These are phyloP conservation scores for Tirmania nivea DNA, from an alignment of 495 filamentous ascomycete genomes.

Conservation along the genomic window DNA sequence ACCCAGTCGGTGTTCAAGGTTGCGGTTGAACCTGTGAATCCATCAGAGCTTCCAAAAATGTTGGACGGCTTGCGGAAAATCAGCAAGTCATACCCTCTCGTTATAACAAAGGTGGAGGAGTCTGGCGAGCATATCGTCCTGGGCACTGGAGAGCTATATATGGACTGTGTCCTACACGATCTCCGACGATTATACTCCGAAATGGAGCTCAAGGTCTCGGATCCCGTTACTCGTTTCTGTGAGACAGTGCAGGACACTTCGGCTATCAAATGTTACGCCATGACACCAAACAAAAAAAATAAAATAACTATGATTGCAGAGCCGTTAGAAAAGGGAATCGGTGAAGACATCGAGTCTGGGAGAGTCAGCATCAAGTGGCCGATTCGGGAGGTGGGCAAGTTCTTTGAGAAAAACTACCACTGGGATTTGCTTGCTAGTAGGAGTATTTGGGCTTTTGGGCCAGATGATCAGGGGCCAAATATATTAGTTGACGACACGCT, in stretches of 20 bases:
- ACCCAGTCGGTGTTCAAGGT: slow-evolving; percentile 97
- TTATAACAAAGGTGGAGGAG: slow-evolving; percentile 93
- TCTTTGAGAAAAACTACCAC: slow-evolving; percentile 92
- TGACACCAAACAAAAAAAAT: slow-evolving; percentile 97
- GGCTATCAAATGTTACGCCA: slow-evolving; percentile 90
- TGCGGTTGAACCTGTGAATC: slow-evolving; percentile 93
- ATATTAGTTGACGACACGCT: slow-evolving; percentile 93
- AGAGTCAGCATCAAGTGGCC: slow-evolving; percentile 82
- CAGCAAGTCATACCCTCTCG: slow-evolving; percentile 89
- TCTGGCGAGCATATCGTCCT: slow-evolving; percentile 93
- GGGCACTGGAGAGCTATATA: slow-evolving; percentile 90
- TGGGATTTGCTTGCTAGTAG: slow-evolving; percentile 87
- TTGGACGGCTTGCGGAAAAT: slow-evolving; percentile 87
- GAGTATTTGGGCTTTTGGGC: slow-evolving; percentile 97
- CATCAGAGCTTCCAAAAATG: slow-evolving; percentile 98
- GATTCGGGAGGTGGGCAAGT: slow-evolving; percentile 77
- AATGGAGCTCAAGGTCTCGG: slow-evolving; percentile 97
- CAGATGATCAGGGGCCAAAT: slow-evolving; percentile 86
- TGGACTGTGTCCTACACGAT: slow-evolving; percentile 97
- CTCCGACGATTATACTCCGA: slow-evolving; percentile 84
- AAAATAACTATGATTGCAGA: slow-evolving; percentile 98
- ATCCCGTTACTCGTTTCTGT: slow-evolving; percentile 91
- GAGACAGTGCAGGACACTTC: slow-evolving; percentile 97
- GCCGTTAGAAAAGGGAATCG: slow-evolving; percentile 80
- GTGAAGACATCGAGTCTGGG: slow-evolving; percentile 83